Evolutionary conservation across 2,329 filamentous ascomycete species (phyloP), one percentile per base, ranked within the genome.

Genomic region (Pleoardoris graminearum): DNA sequence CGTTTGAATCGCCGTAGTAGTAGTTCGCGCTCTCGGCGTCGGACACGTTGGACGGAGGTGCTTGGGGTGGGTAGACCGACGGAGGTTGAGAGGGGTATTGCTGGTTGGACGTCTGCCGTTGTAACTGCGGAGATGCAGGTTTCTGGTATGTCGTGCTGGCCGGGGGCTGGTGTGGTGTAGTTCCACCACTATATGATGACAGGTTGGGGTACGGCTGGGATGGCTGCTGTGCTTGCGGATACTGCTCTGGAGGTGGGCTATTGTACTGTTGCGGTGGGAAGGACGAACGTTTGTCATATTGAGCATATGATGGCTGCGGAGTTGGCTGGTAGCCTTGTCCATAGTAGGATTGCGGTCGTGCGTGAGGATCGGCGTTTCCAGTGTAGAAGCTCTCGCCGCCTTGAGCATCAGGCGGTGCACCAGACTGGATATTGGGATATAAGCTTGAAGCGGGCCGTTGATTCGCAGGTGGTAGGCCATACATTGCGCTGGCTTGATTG

Each of bases 321-420:
- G 65, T 54, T 23, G 63, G 48, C 33, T 63, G 64, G 48, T 77
- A 77, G 32, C 77, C 76, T n/a, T 72, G 70, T 56, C 72, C 71
- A 56, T 85, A 86, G 32, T 77, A 73, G 16, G 79, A 77, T 47
- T 82, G 82, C 10, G 79, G 77, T 39, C 77, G 69, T 10, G 70
- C 74, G 57, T 82, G 82, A 4, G 78, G 67, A 7, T 79, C 76
- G 72, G 82, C 77, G 60, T 86, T 88, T 30, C 85, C 84, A 12
- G 85, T 89, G 71, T 97, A 97, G 71, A 89, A 97, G 72, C 80
- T 93, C 69, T 97, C 92, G 8, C 86, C 85, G 1, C 81, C 82
- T 7, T 85, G 79, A 12, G 55, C 57, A 7, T 68, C 65, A 2
- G 62, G 49, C 14, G 52, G 61, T 16, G 60, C 57, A 6, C 66